These are phyloP conservation scores for Begonia masoniana DNA, from an alignment of 306 rosid species.

Conservation along the genomic window DNA sequence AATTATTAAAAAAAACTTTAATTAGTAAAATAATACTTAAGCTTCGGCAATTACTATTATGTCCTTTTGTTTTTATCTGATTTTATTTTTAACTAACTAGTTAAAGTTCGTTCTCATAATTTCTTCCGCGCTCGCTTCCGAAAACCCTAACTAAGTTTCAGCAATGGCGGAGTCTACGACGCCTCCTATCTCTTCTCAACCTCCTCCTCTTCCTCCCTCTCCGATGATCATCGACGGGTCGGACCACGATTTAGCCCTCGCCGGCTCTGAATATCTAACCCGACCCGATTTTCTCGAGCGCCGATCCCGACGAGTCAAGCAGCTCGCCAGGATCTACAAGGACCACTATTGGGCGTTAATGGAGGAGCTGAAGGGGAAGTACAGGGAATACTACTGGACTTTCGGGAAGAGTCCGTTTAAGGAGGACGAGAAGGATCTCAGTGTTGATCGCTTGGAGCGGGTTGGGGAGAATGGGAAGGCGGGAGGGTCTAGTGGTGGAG, in stretches of 20 bases:
- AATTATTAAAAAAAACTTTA: no score
- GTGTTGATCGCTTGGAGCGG: conserved; percentile 8
- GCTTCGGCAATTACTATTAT: no score
- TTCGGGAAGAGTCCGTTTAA: conserved; percentile 64
- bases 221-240: conserved; percentile 10
- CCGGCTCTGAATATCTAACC: conserved; percentile 2
- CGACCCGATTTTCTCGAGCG: conserved; percentile 17
- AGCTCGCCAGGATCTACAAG: conserved; percentile 17
- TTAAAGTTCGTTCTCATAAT: no score
- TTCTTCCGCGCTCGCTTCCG: background rate
- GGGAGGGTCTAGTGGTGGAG: conserved; percentile 13
- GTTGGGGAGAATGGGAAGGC: conserved; percentile 14
- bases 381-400: conserved; percentile 53
- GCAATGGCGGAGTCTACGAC: conserved; percentile 12
- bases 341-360: conserved; percentile 50
- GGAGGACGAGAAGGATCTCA: conserved; percentile 17
- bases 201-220: conserved; percentile 8
- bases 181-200: conserved; percentile 7
- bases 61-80: no score
- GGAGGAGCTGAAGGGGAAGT: conserved; percentile 38
- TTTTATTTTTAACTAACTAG: no score
- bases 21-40: no score
- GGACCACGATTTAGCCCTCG: conserved; percentile 4
- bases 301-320: conserved; percentile 20
- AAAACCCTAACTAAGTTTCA: background rate